Evolutionary conservation across 1,284 basidiomycete genomes (phyloP), one percentile per base, ranked within the genome.

Genomic region (Ustilago hordei): DNA sequence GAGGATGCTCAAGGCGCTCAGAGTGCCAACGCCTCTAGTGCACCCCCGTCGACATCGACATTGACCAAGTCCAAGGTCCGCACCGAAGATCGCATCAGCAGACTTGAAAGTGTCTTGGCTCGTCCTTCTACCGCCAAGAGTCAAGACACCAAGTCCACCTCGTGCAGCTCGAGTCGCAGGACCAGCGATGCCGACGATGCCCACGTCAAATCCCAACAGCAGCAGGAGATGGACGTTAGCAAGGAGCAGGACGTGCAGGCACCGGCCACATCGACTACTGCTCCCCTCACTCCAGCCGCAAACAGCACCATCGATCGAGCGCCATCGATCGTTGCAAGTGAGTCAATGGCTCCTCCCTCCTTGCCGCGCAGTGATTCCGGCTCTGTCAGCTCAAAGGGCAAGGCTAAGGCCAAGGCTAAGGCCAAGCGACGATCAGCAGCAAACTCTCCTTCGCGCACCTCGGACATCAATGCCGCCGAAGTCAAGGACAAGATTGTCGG

Each of bases 41-140:
- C 38, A n/a, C 53, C 34, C 1, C 48, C 28, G 4, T 17, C 23
- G 9, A 28, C 59, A 6, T 17, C 23, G 9, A 28, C 59, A 3
- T n/a, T 23, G 9, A 34, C 50, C 36, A 72, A 78, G 56, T 56
- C 66, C 31, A 80, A 69, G 53, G 55, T 69, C n/a, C 66, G 69
- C 47, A 75, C 74, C 5, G 75, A 74, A 57, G 68, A 69, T 43
- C 68, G 72, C 45, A 80, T 75, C 60, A 70, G 69, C 53, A 50
- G 75, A 17, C 59, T 79, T 17, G 75, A 72, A 32, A 73, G 54
- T 48, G 66, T 64, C 13, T 55, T 77, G 23, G 66, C 59, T 4
- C 64, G 61, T 36, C 70, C 70, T 5, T 31, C 56, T 3, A 55
- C 55, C 1, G 55, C 60, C 15, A 63, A 67, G 41, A 60, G 57